Conservation (phyloP, 2,329 filamentous ascomycete species). For the Aspergillus cejpii region DNA sequence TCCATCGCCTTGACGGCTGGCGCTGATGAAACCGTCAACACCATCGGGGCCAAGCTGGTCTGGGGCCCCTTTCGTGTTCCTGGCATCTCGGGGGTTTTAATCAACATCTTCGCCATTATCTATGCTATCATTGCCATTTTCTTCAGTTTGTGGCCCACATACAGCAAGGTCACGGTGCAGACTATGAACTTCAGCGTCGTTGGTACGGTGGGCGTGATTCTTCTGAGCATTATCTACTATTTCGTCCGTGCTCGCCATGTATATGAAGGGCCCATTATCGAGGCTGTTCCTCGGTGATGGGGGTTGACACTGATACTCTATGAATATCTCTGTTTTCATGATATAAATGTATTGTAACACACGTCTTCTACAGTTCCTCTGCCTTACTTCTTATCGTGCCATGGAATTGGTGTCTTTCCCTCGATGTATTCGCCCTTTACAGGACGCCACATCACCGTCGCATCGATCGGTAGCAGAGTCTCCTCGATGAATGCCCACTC, state of each 20-base stretch:
- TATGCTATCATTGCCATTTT: slow-evolving; percentile 43
- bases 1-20: slow-evolving; percentile 18
- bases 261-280: slow-evolving; percentile 30
- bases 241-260: slow-evolving; percentile 29
- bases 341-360: neutral
- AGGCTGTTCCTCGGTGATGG: slow-evolving; percentile 3
- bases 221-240: slow-evolving; percentile 40
- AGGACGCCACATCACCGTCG: slow-evolving; percentile 11
- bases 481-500: slow-evolving; percentile 5
- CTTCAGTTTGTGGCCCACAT: slow-evolving; percentile 44
- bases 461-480: slow-evolving; percentile 3
- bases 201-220: slow-evolving; percentile 38
- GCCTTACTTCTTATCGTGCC: neutral
- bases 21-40: slow-evolving; percentile 29
- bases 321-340: too few relatives aligned
- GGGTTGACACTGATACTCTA: neutral
- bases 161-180: slow-evolving; percentile 29
- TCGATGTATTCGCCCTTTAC: slow-evolving; percentile 8
- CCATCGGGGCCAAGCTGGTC: slow-evolving; percentile 12
- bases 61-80: slow-evolving; percentile 29
- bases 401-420: slow-evolving; percentile 2
- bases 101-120: slow-evolving; percentile 40
- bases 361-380: neutral
- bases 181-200: slow-evolving; percentile 46
- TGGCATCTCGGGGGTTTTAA: slow-evolving; percentile 36